Conservation (phyloP, 179 eudicot genomes). For the Silene coronaria region DNA sequence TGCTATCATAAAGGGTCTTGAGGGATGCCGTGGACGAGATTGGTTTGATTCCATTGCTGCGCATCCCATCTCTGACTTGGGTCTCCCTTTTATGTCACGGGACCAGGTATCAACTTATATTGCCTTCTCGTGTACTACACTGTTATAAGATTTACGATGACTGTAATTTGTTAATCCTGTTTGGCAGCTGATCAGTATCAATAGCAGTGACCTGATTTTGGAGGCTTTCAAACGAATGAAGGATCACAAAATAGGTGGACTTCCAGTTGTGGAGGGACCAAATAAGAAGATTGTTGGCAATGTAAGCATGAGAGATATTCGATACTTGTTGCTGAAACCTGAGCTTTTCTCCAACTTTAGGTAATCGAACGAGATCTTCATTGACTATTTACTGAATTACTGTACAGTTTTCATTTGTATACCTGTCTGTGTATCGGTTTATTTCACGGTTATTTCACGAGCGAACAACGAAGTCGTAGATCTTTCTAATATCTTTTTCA, state of each 20-base stretch:
- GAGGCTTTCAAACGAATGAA: conserved; percentile 94
- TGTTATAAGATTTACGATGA: neutral
- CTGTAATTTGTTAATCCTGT: neutral
- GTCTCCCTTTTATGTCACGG: conserved; percentile 80
- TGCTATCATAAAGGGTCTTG: conserved; percentile 70
- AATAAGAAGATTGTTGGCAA: conserved; percentile 69
- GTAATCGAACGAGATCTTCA: conserved; percentile 21
- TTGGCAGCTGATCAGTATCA: conserved; percentile 59
- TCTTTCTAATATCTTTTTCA: too few relatives aligned
- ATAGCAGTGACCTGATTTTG: conserved; percentile 54
- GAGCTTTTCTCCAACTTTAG: conserved; percentile 71
- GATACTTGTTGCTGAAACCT: conserved; percentile 68
- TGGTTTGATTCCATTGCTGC: conserved; percentile 80
- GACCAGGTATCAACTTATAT: conserved; percentile 45
- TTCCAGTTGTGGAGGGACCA: conserved; percentile 81
- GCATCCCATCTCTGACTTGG: conserved; percentile 61
- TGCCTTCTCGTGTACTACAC: neutral
- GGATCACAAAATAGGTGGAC: conserved; percentile 81
- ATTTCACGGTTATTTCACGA: too few relatives aligned
- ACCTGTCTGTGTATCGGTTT: neutral
- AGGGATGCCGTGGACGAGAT: conserved; percentile 73
- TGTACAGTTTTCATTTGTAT: neutral
- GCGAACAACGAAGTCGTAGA: too few relatives aligned
- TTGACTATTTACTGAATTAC: neutral
- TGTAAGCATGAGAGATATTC: conserved; percentile 82